phyloP scores from a whole-genome alignment of 202 grass and related monocot species.

The Dendrocalamus latiflorus region DNA sequence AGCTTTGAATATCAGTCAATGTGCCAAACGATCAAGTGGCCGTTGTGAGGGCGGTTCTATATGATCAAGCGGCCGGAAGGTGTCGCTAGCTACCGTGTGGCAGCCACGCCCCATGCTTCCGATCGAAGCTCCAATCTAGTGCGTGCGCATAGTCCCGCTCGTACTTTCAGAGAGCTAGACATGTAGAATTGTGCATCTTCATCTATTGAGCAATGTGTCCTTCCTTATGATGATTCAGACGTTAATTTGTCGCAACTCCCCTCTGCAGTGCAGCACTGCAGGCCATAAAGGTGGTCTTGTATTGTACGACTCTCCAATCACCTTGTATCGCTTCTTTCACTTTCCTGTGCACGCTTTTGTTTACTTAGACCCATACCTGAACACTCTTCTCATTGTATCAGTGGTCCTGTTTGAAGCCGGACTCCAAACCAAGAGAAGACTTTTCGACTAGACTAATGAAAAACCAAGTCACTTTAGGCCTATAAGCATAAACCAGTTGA shows the following conservation, averaged over 20 bases:
- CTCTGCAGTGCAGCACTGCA: background rate
- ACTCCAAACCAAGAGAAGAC: too few species aligned
- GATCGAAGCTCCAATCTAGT: background rate
- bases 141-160: too few species aligned
- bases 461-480: too few species aligned
- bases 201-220: background rate
- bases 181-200: background rate
- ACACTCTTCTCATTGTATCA: background rate
- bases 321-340: background rate
- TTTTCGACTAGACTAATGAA: too few species aligned
- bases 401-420: too few species aligned
- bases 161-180: too few species aligned
- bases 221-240: background rate
- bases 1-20: too few species aligned
- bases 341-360: background rate
- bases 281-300: background rate
- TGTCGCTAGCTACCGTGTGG: background rate
- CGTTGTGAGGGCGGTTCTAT: too few species aligned
- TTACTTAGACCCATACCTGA: background rate
- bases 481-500: too few species aligned
- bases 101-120: background rate
- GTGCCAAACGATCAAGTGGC: too few species aligned
- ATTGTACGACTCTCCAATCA: background rate
- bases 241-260: background rate
- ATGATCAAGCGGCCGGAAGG: background rate